phyloP scores from a whole-genome alignment of 306 rosid genomes.

The Cicer pinnatifidum region DNA sequence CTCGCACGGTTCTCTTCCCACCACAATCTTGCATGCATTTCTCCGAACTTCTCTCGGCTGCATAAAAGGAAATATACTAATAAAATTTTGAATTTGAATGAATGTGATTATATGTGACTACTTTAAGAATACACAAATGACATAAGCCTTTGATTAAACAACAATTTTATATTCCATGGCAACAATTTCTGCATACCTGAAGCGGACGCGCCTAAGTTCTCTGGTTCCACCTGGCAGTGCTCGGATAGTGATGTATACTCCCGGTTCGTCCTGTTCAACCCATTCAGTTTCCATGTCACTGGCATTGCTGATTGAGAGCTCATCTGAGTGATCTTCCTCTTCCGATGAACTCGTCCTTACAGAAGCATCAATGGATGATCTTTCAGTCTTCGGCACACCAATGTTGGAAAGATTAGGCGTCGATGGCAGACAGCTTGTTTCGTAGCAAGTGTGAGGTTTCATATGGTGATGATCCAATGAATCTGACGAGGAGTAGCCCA shows the following conservation, averaged over 20 bases:
- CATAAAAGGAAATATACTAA: conserved; percentile 11
- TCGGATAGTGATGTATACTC: conserved; percentile 94
- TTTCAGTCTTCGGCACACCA: conserved; percentile 62
- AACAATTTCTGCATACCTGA: conserved; percentile 63
- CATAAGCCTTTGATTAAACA: conserved; percentile 6
- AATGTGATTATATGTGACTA: background rate
- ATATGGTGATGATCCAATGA: conserved; percentile 69
- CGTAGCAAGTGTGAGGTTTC: conserved; percentile 62
- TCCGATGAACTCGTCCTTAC: conserved; percentile 81
- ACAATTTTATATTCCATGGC: background rate
- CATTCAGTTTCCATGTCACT: conserved; percentile 98
- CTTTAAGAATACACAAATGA: background rate
- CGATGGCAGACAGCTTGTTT: conserved; percentile 65
- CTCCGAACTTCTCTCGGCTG: conserved; percentile 94
- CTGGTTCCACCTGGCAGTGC: conserved; percentile 78
- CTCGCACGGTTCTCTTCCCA: conserved; percentile 91
- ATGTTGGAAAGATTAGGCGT: conserved; percentile 72
- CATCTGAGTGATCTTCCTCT: conserved; percentile 82
- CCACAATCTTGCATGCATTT: conserved; percentile 90
- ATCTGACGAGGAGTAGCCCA: conserved; percentile 87
- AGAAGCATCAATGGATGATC: conserved; percentile 83
- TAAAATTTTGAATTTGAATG: conserved; percentile 12
- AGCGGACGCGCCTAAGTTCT: conserved; percentile 91
- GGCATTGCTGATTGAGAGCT: conserved; percentile 88
- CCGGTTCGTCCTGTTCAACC: conserved; percentile 97